These are phyloP conservation scores for Floccularia luteovirens DNA, from an alignment of 768 basidiomycete species.

Conservation along the genomic window DNA sequence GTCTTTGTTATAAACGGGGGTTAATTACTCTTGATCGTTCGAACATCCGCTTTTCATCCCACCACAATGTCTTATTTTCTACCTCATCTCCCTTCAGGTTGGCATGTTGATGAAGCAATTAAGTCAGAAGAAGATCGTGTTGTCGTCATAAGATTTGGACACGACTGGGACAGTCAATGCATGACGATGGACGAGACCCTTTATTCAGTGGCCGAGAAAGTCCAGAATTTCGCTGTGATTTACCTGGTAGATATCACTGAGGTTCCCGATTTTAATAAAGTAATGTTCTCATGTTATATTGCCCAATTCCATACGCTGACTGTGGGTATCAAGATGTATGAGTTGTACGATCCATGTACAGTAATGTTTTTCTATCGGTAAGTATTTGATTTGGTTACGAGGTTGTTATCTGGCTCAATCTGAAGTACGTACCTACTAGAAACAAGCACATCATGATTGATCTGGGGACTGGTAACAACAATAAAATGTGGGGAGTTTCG, in stretches of 20 bases:
- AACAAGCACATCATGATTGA: constrained; percentile 99
- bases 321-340: constrained; percentile 79
- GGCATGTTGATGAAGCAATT: constrained; percentile 99
- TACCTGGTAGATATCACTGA: constrained; percentile 93
- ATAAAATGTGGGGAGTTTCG: constrained; percentile 76
- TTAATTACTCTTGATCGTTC: too few species aligned
- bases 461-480: constrained; percentile 98
- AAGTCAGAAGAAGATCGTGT: constrained; percentile 96
- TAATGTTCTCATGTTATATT: constrained; percentile 20
- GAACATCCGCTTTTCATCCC: too few species aligned
- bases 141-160: constrained; percentile 91
- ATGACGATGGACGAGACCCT: constrained; percentile 99
- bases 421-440: constrained; percentile 26
- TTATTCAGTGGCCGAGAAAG: constrained; percentile 86
- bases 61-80: constrained; percentile 96
- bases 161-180: constrained; percentile 90
- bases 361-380: constrained; percentile 99
- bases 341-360: constrained; percentile 94
- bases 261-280: constrained; percentile 99
- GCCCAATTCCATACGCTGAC: neutral
- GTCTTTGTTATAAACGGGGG: too few species aligned
- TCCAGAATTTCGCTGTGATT: constrained; percentile 98
- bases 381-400: constrained; percentile 15
- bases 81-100: constrained; percentile 83
- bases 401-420: constrained; percentile 3